Evolutionary conservation across 495 filamentous ascomycete genomes (phyloP).

Genomic region (Penicillium fimorum): DNA sequence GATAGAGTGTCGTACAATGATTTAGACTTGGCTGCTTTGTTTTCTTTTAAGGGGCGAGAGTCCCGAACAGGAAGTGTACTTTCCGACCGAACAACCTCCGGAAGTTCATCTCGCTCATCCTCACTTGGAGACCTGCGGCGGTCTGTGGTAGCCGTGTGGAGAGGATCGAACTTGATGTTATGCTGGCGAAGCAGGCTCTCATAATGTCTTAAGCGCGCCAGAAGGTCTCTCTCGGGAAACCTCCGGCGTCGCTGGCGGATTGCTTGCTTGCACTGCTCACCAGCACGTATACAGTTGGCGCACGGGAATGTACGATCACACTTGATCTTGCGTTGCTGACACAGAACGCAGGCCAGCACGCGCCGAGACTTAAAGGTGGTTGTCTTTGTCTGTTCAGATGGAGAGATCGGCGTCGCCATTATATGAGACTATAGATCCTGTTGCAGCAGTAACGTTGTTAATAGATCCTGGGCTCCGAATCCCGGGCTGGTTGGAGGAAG

Average conservation of each 20-base stretch:
- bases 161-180: neutral
- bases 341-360: constrained; percentile 20
- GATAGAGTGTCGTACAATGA: neutral
- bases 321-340: constrained; percentile 38
- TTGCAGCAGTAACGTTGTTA: neutral
- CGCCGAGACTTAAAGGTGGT: neutral
- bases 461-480: no score
- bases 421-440: neutral
- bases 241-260: constrained; percentile 21
- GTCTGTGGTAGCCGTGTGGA: neutral
- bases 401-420: neutral
- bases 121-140: neutral
- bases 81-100: neutral
- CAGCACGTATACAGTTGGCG: constrained; percentile 29
- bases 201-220: constrained; percentile 4
- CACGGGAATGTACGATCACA: constrained; percentile 38
- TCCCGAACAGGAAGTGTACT: neutral
- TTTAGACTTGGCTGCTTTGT: neutral
- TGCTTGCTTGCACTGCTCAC: constrained; percentile 26
- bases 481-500: no score
- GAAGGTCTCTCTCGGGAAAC: constrained; percentile 19
- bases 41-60: neutral
- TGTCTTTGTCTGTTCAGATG: neutral
- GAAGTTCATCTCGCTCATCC: neutral
- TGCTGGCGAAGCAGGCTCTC: neutral